phyloP scores from a whole-genome alignment of 2,329 filamentous ascomycete genomes.

The Calonectria crousiana region DNA sequence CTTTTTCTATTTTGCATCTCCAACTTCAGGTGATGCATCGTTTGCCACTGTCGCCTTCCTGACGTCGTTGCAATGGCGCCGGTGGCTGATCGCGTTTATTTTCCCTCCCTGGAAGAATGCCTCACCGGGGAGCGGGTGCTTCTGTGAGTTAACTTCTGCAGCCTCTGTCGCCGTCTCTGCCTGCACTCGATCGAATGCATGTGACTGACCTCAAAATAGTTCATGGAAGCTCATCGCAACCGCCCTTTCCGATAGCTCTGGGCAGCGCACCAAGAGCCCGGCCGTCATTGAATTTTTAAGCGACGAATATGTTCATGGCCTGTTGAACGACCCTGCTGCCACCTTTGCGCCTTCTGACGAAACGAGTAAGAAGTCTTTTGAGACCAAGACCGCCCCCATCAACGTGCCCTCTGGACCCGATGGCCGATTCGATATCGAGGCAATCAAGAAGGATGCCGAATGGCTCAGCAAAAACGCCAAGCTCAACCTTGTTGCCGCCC shows the following conservation, averaged over 20 bases:
- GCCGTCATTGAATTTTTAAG: conserved; percentile 77
- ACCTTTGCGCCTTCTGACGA: conserved; percentile 74
- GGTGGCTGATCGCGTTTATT: conserved; percentile 77
- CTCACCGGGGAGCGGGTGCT: conserved; percentile 84
- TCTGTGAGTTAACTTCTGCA: conserved; percentile 69
- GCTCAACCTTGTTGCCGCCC: conserved; percentile 84
- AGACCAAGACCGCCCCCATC: conserved; percentile 88
- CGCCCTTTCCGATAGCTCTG: conserved; percentile 68
- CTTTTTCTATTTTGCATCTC: conserved; percentile 42
- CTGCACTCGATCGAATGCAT: conserved; percentile 25
- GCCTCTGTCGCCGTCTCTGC: conserved; percentile 26
- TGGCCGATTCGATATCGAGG: conserved; percentile 77
- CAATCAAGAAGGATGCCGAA: conserved; percentile 85
- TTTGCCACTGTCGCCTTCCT: conserved; percentile 55
- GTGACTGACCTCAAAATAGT: conserved; percentile 52
- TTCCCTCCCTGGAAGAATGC: conserved; percentile 87
- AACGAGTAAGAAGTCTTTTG: conserved; percentile 78
- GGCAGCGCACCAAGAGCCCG: conserved; percentile 64
- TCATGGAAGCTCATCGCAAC: conserved; percentile 73
- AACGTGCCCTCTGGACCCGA: conserved; percentile 79
- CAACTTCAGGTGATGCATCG: conserved; percentile 53
- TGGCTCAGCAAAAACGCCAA: conserved; percentile 86
- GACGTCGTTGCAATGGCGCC: conserved; percentile 76
- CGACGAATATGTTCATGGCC: conserved; percentile 74
- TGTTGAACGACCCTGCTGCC: conserved; percentile 76